Conservation (phyloP, 1,139 yeast genomes). For the Meyerozyma sp. region DNA sequence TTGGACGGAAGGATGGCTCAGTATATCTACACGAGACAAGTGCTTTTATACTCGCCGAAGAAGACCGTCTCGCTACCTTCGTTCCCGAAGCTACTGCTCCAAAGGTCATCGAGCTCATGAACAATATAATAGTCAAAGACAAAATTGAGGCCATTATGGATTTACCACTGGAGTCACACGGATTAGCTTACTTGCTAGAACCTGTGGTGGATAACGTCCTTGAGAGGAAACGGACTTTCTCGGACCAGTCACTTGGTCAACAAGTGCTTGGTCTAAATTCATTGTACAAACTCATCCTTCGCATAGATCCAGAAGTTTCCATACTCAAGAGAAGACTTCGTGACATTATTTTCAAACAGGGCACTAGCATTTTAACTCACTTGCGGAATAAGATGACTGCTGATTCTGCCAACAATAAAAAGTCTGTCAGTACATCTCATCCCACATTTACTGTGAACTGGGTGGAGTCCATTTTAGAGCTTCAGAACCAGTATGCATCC, state of each 20-base stretch:
- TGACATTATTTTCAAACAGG: conserved; percentile 41
- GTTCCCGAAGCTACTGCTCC: conserved; percentile 52
- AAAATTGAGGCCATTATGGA: conserved; percentile 45
- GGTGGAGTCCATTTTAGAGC: conserved; percentile 55
- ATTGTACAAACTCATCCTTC: conserved; percentile 45
- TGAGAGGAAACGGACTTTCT: conserved; percentile 8
- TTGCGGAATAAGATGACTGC: background rate
- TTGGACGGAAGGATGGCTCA: conserved; percentile 41
- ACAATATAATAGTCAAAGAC: conserved; percentile 57
- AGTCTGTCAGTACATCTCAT: conserved; percentile 23
- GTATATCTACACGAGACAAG: conserved; percentile 51
- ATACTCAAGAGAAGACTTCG: conserved; percentile 47
- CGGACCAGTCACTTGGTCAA: background rate
- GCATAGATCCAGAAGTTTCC: conserved; percentile 51
- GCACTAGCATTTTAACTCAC: conserved; percentile 15
- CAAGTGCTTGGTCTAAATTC: conserved; percentile 31
- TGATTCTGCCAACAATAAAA: conserved; percentile 18
- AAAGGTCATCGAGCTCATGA: conserved; percentile 51
- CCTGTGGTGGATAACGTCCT: conserved; percentile 20
- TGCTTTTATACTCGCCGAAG: conserved; percentile 54
- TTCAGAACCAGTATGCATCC: conserved; percentile 48
- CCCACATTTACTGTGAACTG: conserved; percentile 60
- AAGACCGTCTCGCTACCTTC: conserved; percentile 48
- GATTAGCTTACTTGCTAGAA: conserved; percentile 52
- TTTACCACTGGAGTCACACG: conserved; percentile 46